Conservation (phyloP, 2,329 filamentous ascomycete species). For the Diplodia seriata region DNA sequence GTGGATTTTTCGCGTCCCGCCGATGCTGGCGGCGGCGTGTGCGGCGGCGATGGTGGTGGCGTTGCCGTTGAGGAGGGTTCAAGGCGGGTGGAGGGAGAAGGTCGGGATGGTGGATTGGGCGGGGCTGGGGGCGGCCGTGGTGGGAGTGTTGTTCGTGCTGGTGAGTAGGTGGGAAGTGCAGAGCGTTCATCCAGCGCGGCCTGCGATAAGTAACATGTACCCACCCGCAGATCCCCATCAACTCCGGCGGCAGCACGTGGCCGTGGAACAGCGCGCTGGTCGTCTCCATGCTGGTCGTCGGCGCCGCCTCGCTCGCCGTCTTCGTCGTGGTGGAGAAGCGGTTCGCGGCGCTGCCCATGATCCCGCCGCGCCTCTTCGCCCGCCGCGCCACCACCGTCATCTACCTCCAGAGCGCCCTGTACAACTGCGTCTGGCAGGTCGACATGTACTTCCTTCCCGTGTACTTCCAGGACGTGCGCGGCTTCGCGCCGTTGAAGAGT, state of each 20-base stretch:
- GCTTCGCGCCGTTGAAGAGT: conserved; percentile 32
- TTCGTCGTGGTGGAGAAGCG: conserved; percentile 9
- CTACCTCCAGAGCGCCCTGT: conserved; percentile 6
- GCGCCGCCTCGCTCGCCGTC: neutral
- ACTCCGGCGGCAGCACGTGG: conserved; percentile 10
- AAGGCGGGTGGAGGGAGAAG: conserved; percentile 25
- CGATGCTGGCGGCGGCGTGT: conserved; percentile 13
- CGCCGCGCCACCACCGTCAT: conserved; percentile 1
- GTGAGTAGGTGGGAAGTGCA: neutral
- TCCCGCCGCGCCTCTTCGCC: conserved; percentile 8
- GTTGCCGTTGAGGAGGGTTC: neutral
- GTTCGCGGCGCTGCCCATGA: conserved; percentile 9
- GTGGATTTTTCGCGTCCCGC: conserved; percentile 55
- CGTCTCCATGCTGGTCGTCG: conserved; percentile 13
- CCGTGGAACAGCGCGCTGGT: conserved; percentile 12
- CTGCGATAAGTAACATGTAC: too few species aligned
- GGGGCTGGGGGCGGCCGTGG: conserved; percentile 28
- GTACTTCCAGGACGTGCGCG: conserved; percentile 52
- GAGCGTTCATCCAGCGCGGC: too few species aligned
- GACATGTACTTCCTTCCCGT: conserved; percentile 46
- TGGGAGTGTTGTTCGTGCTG: neutral
- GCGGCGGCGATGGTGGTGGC: neutral
- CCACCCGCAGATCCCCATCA: neutral
- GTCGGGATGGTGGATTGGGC: conserved; percentile 38
- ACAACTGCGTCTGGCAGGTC: conserved; percentile 13